phyloP scores from a whole-genome alignment of 345 rosid species.

The Triadica sebifera region DNA sequence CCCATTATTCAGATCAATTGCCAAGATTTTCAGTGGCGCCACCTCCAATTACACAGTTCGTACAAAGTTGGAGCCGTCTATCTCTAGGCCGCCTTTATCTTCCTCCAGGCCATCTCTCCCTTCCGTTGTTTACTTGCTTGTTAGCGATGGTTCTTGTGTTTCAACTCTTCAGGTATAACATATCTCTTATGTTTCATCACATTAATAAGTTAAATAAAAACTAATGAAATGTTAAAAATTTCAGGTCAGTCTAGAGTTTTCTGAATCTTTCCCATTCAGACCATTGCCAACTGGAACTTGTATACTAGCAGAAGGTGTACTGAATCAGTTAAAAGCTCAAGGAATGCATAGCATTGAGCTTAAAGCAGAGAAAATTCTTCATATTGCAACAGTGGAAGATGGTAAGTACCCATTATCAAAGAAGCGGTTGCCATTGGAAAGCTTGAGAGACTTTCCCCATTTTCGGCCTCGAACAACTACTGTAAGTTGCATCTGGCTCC shows the following conservation, averaged over 20 bases:
- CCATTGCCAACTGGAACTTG: slow-evolving; percentile 62
- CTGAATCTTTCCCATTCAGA: slow-evolving; percentile 41
- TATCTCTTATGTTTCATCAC: neutral
- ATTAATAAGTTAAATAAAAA: neutral
- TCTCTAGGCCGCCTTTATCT: slow-evolving; percentile 18
- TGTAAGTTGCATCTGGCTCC: slow-evolving; percentile 28
- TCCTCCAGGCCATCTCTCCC: slow-evolving; percentile 14
- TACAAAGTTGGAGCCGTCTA: slow-evolving; percentile 40
- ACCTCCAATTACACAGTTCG: slow-evolving; percentile 26
- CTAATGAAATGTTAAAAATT: neutral
- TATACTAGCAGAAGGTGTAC: slow-evolving; percentile 63
- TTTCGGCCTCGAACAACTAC: slow-evolving; percentile 87
- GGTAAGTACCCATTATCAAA: slow-evolving; percentile 59
- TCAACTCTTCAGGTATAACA: slow-evolving; percentile 51
- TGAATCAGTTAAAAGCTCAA: slow-evolving; percentile 27
- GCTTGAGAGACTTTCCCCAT: slow-evolving; percentile 62
- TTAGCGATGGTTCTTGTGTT: slow-evolving; percentile 79
- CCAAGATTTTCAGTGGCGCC: slow-evolving; percentile 39
- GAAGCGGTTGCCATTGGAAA: slow-evolving; percentile 68
- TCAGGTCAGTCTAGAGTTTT: slow-evolving; percentile 72
- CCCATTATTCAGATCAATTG: slow-evolving; percentile 55
- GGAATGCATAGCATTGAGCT: slow-evolving; percentile 55
- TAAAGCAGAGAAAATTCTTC: slow-evolving; percentile 61
- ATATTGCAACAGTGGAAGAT: slow-evolving; percentile 66
- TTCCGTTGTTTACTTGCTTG: slow-evolving; percentile 38